A percentile compares a stretch with the other conserved stretches of the same genome.
phyloP scores from a whole-genome alignment of 2,329 filamentous ascomycete genomes.

The Aspergillus carbonarius region DNA sequence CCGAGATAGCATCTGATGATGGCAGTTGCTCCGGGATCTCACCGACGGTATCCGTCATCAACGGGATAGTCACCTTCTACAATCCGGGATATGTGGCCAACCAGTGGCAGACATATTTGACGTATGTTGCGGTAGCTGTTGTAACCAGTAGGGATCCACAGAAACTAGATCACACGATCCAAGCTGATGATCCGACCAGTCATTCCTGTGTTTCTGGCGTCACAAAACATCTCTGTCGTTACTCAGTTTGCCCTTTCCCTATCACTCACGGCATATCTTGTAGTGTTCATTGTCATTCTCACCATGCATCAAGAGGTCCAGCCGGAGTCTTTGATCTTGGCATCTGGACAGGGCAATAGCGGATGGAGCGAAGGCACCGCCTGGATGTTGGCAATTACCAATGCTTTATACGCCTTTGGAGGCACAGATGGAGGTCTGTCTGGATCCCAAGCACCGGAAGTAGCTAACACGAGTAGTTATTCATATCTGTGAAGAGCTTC shows the following conservation, averaged over 20 bases:
- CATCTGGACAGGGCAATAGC: slow-evolving; percentile 4
- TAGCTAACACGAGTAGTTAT: slow-evolving; percentile 6
- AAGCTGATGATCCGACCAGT: not conserved
- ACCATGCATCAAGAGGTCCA: slow-evolving; percentile 3
- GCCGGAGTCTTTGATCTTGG: not conserved
- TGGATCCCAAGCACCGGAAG: not conserved
- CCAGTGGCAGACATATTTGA: slow-evolving; percentile 22
- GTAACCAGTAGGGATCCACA: slow-evolving; percentile 6
- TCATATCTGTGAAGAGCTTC: slow-evolving; percentile 21
- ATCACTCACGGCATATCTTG: not conserved
- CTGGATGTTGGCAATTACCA: slow-evolving; percentile 14
- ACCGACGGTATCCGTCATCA: slow-evolving; percentile 10
- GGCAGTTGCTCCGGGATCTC: slow-evolving; percentile 10
- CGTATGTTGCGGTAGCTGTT: slow-evolving; percentile 10
- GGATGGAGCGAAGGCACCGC: slow-evolving; percentile 11
- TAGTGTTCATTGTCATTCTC: slow-evolving; percentile 1
- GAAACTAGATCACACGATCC: not conserved
- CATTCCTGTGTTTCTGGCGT: slow-evolving; percentile 12
- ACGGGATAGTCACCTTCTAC: slow-evolving; percentile 16
- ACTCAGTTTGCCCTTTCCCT: slow-evolving; percentile 4
- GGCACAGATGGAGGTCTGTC: slow-evolving; percentile 13
- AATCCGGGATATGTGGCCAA: slow-evolving; percentile 11
- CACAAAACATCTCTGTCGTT: slow-evolving; percentile 2
- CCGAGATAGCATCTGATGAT: not conserved
- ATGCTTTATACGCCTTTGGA: slow-evolving; percentile 21